Percentiles rank a stretch among this genome's conserved stretches.
Conservation (phyloP, 495 filamentous ascomycete species). For the Cenococcum geophilum region DNA sequence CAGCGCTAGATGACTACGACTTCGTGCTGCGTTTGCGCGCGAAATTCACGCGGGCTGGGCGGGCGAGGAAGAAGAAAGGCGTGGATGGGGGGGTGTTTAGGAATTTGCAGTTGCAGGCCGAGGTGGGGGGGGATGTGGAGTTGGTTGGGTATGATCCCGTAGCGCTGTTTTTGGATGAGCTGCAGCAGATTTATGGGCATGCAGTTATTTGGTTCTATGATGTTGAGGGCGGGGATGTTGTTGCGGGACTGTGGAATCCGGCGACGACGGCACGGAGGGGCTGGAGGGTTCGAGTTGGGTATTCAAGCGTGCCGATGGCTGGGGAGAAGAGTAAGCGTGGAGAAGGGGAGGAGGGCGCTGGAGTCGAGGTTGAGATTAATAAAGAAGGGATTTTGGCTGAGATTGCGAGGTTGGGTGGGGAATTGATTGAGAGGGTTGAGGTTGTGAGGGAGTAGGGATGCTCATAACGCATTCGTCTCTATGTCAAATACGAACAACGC, state of each 20-base stretch:
- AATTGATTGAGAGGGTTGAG: conserved; percentile 45
- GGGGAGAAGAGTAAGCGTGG: conserved; percentile 21
- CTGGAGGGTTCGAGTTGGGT: conserved; percentile 64
- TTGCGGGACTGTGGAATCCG: conserved; percentile 83
- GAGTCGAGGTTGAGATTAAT: conserved; percentile 56
- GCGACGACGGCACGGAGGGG: conserved; percentile 43
- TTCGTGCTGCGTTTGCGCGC: conserved; percentile 67
- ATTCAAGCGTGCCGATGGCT: conserved; percentile 57
- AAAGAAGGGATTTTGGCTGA: conserved; percentile 69
- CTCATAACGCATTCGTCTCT: background rate
- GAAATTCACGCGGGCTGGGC: conserved; percentile 38
- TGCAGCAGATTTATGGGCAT: conserved; percentile 55
- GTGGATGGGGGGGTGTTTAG: conserved; percentile 51
- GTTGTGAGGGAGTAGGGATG: background rate
- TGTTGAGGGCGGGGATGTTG: conserved; percentile 47
- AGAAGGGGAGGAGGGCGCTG: conserved; percentile 28
- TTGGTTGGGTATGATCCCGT: conserved; percentile 47
- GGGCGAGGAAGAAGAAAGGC: conserved; percentile 34
- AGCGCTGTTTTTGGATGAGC: conserved; percentile 50
- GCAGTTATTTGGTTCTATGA: conserved; percentile 71
- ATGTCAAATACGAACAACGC: no score
- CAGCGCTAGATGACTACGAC: conserved; percentile 69
- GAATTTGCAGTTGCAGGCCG: conserved; percentile 54
- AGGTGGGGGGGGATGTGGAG: conserved; percentile 33
- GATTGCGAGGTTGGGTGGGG: conserved; percentile 63